Percentiles rank a stretch among this genome's conserved stretches.
These are phyloP conservation scores for Macrophomina tecta DNA, from an alignment of 2,329 filamentous ascomycete genomes.

Conservation along the genomic window DNA sequence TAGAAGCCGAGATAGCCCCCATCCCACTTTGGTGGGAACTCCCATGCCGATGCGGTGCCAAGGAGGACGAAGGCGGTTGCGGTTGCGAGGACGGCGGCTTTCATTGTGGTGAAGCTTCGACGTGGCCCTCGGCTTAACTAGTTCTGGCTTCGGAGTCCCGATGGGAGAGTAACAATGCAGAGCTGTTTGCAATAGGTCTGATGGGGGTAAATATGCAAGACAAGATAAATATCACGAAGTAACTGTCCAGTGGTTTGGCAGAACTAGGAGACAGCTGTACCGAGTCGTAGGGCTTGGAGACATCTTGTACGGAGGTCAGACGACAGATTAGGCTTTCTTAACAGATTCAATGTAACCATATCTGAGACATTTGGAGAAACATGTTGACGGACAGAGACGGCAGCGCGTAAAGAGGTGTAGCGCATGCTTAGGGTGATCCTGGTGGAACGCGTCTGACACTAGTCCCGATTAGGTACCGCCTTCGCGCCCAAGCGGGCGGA, in stretches of 20 bases:
- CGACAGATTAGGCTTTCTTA: background rate
- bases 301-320: background rate
- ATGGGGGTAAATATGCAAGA: no score
- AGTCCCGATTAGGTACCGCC: slow-evolving; percentile 7
- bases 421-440: slow-evolving; percentile 2
- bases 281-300: background rate
- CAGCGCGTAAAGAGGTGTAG: background rate
- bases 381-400: background rate
- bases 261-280: background rate
- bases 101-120: background rate
- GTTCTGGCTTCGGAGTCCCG: background rate
- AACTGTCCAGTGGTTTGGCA: background rate
- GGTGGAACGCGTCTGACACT: background rate
- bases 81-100: background rate
- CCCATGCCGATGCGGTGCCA: background rate
- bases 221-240: background rate
- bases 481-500: slow-evolving; percentile 18
- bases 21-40: background rate
- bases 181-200: no score
- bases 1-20: slow-evolving; percentile 7
- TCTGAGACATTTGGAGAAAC: background rate
- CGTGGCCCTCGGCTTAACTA: no score
- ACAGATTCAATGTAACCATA: background rate
- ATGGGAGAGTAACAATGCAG: no score
- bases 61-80: background rate